Conservation (phyloP, 352 stramenopile species). For the Globisporangium nodosum region DNA sequence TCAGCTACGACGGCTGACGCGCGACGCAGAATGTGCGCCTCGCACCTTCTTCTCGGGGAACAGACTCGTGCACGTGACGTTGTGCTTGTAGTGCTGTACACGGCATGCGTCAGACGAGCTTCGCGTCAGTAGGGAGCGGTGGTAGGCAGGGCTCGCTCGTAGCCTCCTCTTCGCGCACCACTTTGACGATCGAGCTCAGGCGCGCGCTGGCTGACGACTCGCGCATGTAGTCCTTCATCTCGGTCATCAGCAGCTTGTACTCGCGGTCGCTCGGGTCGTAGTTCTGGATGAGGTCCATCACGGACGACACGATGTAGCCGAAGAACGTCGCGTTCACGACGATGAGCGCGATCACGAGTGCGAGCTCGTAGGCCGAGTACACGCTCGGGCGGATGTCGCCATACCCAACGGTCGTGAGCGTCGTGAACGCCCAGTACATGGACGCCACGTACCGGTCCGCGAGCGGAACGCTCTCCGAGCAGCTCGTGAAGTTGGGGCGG, state of each 20-base stretch:
- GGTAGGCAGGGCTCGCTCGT: not conserved
- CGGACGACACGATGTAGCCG: slow-evolving; percentile 75
- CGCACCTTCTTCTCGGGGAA: slow-evolving; percentile 78
- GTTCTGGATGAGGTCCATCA: slow-evolving; percentile 81
- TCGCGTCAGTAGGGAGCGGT: not conserved
- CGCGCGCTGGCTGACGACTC: slow-evolving; percentile 48
- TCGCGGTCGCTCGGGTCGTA: slow-evolving; percentile 71
- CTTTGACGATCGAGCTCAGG: slow-evolving; percentile 67
- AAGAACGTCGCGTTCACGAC: slow-evolving; percentile 80
- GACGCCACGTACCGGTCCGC: slow-evolving; percentile 68
- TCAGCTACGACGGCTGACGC: no score
- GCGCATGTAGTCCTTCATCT: slow-evolving; percentile 85
- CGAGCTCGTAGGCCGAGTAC: slow-evolving; percentile 68
- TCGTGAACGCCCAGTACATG: slow-evolving; percentile 90
- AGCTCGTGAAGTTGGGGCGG: slow-evolving; percentile 16
- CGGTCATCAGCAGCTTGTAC: slow-evolving; percentile 67
- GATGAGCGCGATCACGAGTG: slow-evolving; percentile 68
- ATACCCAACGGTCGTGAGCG: slow-evolving; percentile 88
- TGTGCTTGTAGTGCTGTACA: slow-evolving; percentile 66
- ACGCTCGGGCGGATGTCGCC: slow-evolving; percentile 69
- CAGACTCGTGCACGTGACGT: slow-evolving; percentile 58
- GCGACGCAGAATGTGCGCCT: not conserved
- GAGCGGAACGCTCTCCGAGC: slow-evolving; percentile 30
- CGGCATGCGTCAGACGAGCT: not conserved
- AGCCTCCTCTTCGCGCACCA: slow-evolving; percentile 18